phyloP scores from a whole-genome alignment of 306 rosid species.

The Senna siamea region DNA sequence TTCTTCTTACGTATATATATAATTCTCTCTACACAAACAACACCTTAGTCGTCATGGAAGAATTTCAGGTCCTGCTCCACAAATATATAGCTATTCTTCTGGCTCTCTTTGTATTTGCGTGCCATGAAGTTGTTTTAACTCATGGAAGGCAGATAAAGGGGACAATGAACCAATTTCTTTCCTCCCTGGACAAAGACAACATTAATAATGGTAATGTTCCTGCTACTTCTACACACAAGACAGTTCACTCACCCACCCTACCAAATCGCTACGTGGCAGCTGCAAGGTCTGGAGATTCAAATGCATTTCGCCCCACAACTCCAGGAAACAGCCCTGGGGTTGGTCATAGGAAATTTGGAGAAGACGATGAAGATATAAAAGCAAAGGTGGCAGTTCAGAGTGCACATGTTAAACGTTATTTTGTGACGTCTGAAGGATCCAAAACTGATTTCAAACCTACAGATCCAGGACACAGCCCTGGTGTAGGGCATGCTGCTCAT shows the following conservation, averaged over 20 bases:
- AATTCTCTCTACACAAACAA: no score
- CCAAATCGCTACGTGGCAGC: not conserved
- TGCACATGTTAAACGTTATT: constrained; percentile 18
- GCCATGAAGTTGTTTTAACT: constrained; percentile 3
- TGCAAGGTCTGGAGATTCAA: not conserved
- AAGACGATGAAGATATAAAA: no score
- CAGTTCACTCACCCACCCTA: not conserved
- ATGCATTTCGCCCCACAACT: constrained; percentile 45
- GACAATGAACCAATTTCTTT: not conserved
- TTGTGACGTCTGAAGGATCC: not conserved
- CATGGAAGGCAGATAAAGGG: constrained; percentile 22
- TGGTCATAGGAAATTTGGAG: constrained; percentile 35
- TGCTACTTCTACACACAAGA: not conserved
- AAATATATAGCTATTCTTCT: not conserved
- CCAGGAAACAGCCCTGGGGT: constrained; percentile 68
- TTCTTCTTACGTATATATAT: no score
- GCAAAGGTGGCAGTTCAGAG: constrained; percentile 28
- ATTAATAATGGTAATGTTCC: not conserved
- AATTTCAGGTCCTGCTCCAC: constrained; percentile 4
- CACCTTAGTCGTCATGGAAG: no score
- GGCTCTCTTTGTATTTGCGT: not conserved
- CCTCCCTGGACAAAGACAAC: not conserved
- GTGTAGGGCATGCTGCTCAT: constrained; percentile 47
- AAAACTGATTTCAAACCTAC: constrained; percentile 42
- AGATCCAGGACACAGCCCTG: constrained; percentile 54